Conservation (phyloP, 2,329 filamentous ascomycete species). For the Ramularia collo-cygni region DNA sequence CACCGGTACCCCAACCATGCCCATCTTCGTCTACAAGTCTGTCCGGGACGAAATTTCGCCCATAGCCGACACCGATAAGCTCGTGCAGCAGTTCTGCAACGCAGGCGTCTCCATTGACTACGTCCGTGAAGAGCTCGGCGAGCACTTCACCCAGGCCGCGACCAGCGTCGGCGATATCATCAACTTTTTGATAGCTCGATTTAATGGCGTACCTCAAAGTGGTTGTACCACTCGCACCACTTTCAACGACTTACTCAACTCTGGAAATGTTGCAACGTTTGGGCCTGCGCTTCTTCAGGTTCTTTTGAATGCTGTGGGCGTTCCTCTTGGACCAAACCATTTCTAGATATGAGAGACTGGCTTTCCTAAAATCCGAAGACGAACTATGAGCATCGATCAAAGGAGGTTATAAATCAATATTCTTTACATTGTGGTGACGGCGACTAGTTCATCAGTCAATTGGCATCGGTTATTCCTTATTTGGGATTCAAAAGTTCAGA, state of each 20-base stretch:
- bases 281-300: not conserved
- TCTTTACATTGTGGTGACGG: too few relatives aligned
- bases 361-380: too few relatives aligned
- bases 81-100: constrained; percentile 36
- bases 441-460: too few relatives aligned
- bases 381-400: too few relatives aligned
- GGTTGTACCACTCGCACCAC: not conserved
- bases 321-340: not conserved
- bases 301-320: not conserved
- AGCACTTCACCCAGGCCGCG: constrained; percentile 23
- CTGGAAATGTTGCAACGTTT: not conserved
- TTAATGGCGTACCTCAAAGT: not conserved
- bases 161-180: not conserved
- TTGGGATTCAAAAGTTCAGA: too few relatives aligned
- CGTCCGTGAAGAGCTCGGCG: constrained; percentile 36
- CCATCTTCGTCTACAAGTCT: constrained; percentile 45
- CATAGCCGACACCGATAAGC: constrained; percentile 36
- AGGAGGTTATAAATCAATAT: too few relatives aligned
- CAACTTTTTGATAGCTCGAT: not conserved
- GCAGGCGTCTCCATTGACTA: constrained; percentile 36
- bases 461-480: too few relatives aligned
- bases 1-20: constrained; percentile 37
- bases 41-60: constrained; percentile 39
- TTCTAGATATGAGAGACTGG: too few relatives aligned
- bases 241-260: not conserved